These are phyloP conservation scores for Solanum chiquidenum DNA, from an alignment of 257 asterid genomes.

Conservation along the genomic window DNA sequence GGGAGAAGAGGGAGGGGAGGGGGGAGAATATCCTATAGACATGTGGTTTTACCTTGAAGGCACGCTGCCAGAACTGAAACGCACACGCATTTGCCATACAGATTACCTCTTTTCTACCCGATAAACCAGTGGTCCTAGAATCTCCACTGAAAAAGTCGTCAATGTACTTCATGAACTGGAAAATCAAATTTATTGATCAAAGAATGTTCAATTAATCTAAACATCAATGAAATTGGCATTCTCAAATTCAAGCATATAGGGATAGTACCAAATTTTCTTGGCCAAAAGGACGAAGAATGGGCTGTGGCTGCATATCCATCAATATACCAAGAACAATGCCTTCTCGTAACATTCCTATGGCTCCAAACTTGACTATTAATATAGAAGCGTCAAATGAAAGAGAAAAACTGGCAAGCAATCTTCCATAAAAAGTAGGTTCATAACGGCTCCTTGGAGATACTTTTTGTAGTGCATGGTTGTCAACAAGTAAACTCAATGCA, in stretches of 20 bases:
- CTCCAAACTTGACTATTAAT: constrained; percentile 78
- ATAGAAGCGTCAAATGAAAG: constrained; percentile 83
- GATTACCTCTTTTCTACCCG: constrained; percentile 59
- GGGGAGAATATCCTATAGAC: not conserved
- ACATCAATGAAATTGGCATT: not conserved
- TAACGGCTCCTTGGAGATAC: constrained; percentile 52
- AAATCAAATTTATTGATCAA: constrained; percentile 1
- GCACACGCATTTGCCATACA: constrained; percentile 68
- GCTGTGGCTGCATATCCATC: constrained; percentile 84
- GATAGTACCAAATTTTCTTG: constrained; percentile 53
- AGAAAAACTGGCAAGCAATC: constrained; percentile 64
- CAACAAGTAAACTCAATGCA: constrained; percentile 65
- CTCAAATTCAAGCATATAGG: not conserved
- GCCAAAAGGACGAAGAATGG: constrained; percentile 82
- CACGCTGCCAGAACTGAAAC: constrained; percentile 81
- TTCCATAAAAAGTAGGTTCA: constrained; percentile 87
- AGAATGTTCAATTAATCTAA: not conserved
- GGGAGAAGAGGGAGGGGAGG: not conserved
- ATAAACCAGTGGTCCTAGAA: constrained; percentile 32
- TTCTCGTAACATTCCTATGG: constrained; percentile 75
- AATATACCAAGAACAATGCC: constrained; percentile 86
- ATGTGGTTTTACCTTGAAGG: constrained; percentile 48
- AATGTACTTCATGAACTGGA: constrained; percentile 45
- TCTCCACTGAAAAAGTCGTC: constrained; percentile 40
- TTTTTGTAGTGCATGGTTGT: constrained; percentile 53